A percentile compares a stretch with the other conserved stretches of the same genome.
Conservation (phyloP, 1,284 basidiomycete genomes). For the Ustilago sp. region DNA sequence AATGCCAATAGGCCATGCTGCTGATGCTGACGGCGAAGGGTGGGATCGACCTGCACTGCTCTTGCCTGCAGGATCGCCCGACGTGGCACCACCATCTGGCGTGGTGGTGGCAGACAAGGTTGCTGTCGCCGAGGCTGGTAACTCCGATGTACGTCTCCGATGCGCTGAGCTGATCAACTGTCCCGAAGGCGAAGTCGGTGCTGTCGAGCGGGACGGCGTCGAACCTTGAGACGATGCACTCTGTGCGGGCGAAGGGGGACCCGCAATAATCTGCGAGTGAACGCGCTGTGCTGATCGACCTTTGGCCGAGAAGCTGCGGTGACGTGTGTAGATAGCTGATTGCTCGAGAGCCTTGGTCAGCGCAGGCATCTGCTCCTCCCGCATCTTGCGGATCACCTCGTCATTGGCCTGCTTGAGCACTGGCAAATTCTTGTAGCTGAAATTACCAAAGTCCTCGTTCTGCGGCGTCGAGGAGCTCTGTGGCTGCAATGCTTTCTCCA, state of each 20-base stretch:
- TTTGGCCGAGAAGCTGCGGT: slow-evolving; percentile 61
- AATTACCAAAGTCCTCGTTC: slow-evolving; percentile 91
- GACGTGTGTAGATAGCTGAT: slow-evolving; percentile 53
- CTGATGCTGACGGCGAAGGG: slow-evolving; percentile 38
- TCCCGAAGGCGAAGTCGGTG: slow-evolving; percentile 78
- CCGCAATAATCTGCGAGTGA: slow-evolving; percentile 38
- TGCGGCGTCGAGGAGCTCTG: slow-evolving; percentile 25
- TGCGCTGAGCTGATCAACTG: slow-evolving; percentile 31
- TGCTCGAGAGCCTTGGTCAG: slow-evolving; percentile 56
- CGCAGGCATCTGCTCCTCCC: slow-evolving; percentile 69
- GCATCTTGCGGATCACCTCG: slow-evolving; percentile 92
- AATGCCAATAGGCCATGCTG: slow-evolving; percentile 35
- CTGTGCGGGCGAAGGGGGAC: slow-evolving; percentile 80
- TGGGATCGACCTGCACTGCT: slow-evolving; percentile 13
- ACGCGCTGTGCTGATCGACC: slow-evolving; percentile 52
- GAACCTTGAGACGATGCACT: slow-evolving; percentile 93
- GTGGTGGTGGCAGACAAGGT: slow-evolving; percentile 17
- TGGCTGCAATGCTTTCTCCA: slow-evolving; percentile 38
- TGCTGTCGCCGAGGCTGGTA: slow-evolving; percentile 20
- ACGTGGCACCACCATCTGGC: slow-evolving; percentile 15
- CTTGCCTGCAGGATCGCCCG: slow-evolving; percentile 8
- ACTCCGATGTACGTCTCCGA: slow-evolving; percentile 48
- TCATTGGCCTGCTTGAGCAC: slow-evolving; percentile 98
- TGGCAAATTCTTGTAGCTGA: slow-evolving; percentile 97
- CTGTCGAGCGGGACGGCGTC: slow-evolving; percentile 82